Evolutionary conservation across 1,284 basidiomycete genomes (phyloP).

Genomic region (Clitocybe nebularis): DNA sequence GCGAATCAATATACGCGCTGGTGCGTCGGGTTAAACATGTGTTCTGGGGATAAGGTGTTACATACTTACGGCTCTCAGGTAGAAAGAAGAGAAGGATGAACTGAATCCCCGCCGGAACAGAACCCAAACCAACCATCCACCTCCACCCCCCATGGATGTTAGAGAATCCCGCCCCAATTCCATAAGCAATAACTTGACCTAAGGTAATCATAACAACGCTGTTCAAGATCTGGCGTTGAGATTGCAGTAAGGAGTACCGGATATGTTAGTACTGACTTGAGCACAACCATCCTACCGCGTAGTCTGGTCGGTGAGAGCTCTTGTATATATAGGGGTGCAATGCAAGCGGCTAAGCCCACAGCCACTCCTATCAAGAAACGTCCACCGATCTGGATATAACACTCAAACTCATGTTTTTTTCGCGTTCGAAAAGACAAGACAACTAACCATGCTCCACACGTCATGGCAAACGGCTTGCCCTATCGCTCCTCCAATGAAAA

Average conservation of each 20-base stretch:
- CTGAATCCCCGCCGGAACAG: conserved; percentile 66
- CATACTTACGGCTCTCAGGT: conserved; percentile 69
- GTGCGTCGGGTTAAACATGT: neutral
- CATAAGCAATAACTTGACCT: conserved; percentile 78
- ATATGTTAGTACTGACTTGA: conserved; percentile 37
- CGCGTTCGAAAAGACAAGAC: neutral
- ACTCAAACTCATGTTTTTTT: neutral
- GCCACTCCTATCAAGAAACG: conserved; percentile 73
- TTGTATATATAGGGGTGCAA: conserved; percentile 81
- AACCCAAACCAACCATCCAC: conserved; percentile 80
- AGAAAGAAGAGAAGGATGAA: conserved; percentile 59
- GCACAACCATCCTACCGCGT: conserved; percentile 72
- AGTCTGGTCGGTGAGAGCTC: conserved; percentile 76
- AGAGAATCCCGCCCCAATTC: conserved; percentile 72
- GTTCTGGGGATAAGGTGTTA: neutral
- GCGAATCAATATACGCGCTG: conserved; percentile 72
- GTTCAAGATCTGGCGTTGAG: conserved; percentile 24
- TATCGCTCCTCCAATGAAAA: conserved; percentile 76
- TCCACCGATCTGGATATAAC: conserved; percentile 57
- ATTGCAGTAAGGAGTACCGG: conserved; percentile 10
- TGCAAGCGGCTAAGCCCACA: conserved; percentile 72
- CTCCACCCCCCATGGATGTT: conserved; percentile 68
- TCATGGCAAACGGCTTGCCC: conserved; percentile 63
- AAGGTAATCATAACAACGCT: conserved; percentile 61
- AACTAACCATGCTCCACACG: conserved; percentile 65